Percentiles rank a stretch among this genome's conserved stretches.
Conservation (phyloP, 345 rosid species). For the Murraya koenigii region DNA sequence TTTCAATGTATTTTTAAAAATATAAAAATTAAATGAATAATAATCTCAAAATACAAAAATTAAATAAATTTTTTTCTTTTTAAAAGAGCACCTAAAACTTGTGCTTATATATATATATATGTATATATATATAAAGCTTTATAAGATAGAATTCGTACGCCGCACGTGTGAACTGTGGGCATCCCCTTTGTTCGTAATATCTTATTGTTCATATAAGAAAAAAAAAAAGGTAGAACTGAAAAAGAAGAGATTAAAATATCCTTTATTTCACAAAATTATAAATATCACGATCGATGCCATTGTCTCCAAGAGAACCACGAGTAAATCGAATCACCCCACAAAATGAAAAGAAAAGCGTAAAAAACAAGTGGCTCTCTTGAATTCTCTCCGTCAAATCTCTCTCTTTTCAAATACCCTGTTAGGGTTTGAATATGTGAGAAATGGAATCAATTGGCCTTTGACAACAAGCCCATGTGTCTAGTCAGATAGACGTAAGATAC, state of each 20-base stretch:
- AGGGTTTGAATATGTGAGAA: conserved; percentile 13
- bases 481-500: conserved; percentile 3
- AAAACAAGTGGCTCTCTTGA: conserved; percentile 5
- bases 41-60: too few species aligned
- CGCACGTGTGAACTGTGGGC: conserved; percentile 16
- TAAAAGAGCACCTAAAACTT: not conserved
- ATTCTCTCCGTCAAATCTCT: not conserved
- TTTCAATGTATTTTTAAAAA: too few species aligned
- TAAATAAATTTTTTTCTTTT: too few species aligned
- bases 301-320: too few species aligned
- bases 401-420: not conserved
- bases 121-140: not conserved
- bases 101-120: not conserved
- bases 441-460: conserved; percentile 20
- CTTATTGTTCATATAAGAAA: not conserved
- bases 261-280: not conserved
- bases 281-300: not conserved
- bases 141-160: not conserved
- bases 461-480: conserved; percentile 7
- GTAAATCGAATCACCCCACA: not conserved
- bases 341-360: conserved; percentile 7
- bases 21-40: too few species aligned
- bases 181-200: conserved; percentile 11
- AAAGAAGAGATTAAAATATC: not conserved
- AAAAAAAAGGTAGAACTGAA: not conserved